Evolutionary conservation across 306 rosid genomes (phyloP).

Genomic region (Luffa aegyptiaca): DNA sequence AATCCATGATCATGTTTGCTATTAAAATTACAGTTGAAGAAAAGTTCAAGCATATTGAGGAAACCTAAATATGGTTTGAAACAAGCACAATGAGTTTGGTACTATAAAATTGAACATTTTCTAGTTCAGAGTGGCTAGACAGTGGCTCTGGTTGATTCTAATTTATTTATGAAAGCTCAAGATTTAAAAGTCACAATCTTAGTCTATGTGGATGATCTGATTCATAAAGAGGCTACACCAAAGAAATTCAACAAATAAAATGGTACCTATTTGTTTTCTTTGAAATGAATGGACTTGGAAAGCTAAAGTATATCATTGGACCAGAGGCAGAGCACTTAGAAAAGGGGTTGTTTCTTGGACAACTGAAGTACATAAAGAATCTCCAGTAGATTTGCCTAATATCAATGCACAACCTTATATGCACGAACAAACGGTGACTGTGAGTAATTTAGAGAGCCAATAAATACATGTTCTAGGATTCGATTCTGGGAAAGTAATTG

Average conservation of each 20-base stretch:
- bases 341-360: not conserved
- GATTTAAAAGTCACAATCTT: not conserved
- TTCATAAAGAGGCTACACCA: not conserved
- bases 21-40: no score
- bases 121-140: not conserved
- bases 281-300: not conserved
- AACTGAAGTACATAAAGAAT: not conserved
- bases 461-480: not conserved
- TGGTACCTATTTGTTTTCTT: not conserved
- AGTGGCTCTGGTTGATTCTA: not conserved
- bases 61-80: not conserved
- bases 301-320: not conserved
- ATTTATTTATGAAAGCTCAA: not conserved
- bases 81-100: not conserved
- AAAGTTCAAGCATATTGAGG: no score
- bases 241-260: not conserved
- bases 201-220: not conserved
- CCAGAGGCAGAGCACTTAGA: not conserved
- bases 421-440: not conserved
- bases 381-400: not conserved
- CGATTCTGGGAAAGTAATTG: not conserved
- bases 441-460: not conserved
- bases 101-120: not conserved
- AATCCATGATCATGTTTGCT: no score
- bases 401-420: not conserved